Evolutionary conservation across 1,284 basidiomycete species (phyloP).

Genomic region (Ustilago xerochloae): DNA sequence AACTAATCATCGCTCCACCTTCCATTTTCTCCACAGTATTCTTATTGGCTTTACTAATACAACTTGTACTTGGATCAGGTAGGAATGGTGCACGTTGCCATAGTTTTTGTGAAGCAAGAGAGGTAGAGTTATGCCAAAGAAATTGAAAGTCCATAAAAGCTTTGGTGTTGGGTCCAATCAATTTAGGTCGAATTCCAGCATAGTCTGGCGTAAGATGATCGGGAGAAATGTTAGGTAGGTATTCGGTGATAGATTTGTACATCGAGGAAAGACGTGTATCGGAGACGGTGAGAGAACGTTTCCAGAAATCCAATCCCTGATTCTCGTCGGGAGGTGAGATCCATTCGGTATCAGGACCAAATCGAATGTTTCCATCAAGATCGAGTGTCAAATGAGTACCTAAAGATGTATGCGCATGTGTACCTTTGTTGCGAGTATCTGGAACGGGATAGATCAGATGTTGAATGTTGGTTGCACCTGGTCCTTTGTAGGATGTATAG

Average conservation of each 20-base stretch:
- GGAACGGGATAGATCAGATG: conserved; percentile 66
- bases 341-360: conserved; percentile 94
- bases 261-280: conserved; percentile 57
- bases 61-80: conserved; percentile 17
- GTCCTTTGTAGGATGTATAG: conserved; percentile 64
- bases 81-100: conserved; percentile 56
- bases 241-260: conserved; percentile 69
- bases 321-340: conserved; percentile 70
- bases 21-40: conserved; percentile 9
- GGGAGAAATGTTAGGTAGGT: conserved; percentile 78
- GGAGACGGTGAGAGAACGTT: conserved; percentile 35
- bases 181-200: conserved; percentile 89
- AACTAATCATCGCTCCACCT: conserved; percentile 62
- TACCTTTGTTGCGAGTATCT: conserved; percentile 43
- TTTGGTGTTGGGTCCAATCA: conserved; percentile 76
- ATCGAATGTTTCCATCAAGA: conserved; percentile 84
- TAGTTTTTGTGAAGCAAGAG: conserved; percentile 46
- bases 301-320: conserved; percentile 56
- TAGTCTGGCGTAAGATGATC: conserved; percentile 85
- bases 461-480: conserved; percentile 42
- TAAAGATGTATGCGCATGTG: conserved; percentile 61
- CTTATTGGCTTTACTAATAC: conserved; percentile 6
- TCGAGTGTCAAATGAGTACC: conserved; percentile 73
- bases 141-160: conserved; percentile 86
- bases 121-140: conserved; percentile 57